These are phyloP conservation scores for Radiomyces spectabilis DNA, from an alignment of 192 early-diverging fungal genomes.

Conservation along the genomic window DNA sequence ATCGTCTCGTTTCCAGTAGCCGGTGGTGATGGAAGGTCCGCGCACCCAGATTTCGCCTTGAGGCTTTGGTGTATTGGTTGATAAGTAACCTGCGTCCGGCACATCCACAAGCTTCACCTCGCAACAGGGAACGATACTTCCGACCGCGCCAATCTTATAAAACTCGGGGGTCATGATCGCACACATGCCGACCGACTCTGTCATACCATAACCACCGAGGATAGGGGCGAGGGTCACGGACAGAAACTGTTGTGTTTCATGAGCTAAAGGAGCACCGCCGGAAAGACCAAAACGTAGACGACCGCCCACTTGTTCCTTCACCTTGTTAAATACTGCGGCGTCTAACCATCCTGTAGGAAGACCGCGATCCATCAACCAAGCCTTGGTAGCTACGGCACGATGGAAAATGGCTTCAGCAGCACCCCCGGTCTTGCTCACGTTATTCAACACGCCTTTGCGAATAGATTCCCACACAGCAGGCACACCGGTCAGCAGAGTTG, in stretches of 20 bases:
- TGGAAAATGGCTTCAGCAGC: slow-evolving; percentile 63
- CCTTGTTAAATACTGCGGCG: slow-evolving; percentile 73
- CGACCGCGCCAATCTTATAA: slow-evolving; percentile 55
- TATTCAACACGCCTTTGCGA: slow-evolving; percentile 21
- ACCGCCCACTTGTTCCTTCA: slow-evolving; percentile 80
- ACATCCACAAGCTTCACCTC: slow-evolving; percentile 80
- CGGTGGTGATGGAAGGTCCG: slow-evolving; percentile 68
- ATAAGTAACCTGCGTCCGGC: slow-evolving; percentile 51
- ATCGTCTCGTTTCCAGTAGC: slow-evolving; percentile 72
- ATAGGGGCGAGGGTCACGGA: slow-evolving; percentile 65
- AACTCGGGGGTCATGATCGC: slow-evolving; percentile 58
- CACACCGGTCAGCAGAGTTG: slow-evolving; percentile 54
- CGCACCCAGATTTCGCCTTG: slow-evolving; percentile 82
- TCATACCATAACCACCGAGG: slow-evolving; percentile 82
- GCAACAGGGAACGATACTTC: slow-evolving; percentile 63
- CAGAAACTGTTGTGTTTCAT: slow-evolving; percentile 80
- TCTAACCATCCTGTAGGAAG: slow-evolving; percentile 69
- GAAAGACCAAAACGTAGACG: slow-evolving; percentile 69
- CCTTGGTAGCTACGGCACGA: slow-evolving; percentile 66
- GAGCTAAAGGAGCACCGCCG: slow-evolving; percentile 89
- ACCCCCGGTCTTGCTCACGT: slow-evolving; percentile 38
- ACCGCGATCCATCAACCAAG: slow-evolving; percentile 47
- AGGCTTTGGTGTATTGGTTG: slow-evolving; percentile 52
- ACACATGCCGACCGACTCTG: slow-evolving; percentile 41
- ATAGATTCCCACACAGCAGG: slow-evolving; percentile 57